phyloP scores from a whole-genome alignment of 164 flowering plant genomes.

The Houttuynia cordata region DNA sequence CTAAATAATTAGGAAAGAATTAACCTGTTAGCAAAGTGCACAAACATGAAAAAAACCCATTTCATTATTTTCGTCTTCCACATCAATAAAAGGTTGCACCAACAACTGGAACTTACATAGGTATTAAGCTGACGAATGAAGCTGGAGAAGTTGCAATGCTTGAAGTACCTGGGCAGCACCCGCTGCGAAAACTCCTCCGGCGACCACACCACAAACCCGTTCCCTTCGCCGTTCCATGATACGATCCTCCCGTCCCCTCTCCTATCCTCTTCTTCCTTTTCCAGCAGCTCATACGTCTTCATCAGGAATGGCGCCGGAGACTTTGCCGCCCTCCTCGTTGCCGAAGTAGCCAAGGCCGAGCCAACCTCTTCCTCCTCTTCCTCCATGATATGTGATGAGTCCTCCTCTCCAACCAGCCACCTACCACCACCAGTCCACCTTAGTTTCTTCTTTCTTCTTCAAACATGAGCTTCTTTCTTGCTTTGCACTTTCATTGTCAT shows the following conservation, averaged over 20 bases:
- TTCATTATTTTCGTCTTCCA: too few species aligned
- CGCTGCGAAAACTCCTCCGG: constrained; percentile 50
- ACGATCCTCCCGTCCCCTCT: constrained; percentile 16
- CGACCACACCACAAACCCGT: constrained; percentile 49
- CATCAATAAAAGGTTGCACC: too few species aligned
- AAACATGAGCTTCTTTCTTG: neutral
- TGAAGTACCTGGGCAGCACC: constrained; percentile 48
- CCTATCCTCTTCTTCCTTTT: constrained; percentile 34
- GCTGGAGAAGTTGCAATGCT: constrained; percentile 64
- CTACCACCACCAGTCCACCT: too few species aligned
- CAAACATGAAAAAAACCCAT: too few species aligned
- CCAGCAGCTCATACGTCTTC: constrained; percentile 46
- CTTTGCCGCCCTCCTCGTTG: constrained; percentile 8
- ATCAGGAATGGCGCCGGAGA: constrained; percentile 42
- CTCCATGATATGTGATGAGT: neutral
- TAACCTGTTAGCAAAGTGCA: too few species aligned
- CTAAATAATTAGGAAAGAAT: too few species aligned
- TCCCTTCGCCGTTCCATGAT: constrained; percentile 50
- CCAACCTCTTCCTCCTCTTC: neutral
- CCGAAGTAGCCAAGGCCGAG: neutral
- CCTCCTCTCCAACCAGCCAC: neutral
- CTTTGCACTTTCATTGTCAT: neutral
- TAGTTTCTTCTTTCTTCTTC: neutral
- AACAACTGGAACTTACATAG: constrained; percentile 27
- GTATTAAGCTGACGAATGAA: constrained; percentile 64